phyloP scores from a whole-genome alignment of 139 green algal species.

The Chlorella vulgaris region DNA sequence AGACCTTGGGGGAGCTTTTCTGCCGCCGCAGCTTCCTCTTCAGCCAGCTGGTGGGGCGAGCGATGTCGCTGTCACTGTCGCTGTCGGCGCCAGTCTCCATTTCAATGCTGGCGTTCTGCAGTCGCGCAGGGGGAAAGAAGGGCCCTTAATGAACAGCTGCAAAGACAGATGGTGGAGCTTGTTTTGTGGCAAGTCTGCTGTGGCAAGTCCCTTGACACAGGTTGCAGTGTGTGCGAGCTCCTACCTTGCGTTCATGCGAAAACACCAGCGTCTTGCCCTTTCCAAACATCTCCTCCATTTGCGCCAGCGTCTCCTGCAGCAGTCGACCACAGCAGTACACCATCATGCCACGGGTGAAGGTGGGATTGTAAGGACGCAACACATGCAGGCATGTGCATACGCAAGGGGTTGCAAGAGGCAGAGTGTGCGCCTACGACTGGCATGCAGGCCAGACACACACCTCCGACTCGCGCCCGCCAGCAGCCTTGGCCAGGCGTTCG shows the following conservation, averaged over 20 bases:
- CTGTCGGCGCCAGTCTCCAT: neutral
- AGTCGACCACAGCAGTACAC: too few species aligned
- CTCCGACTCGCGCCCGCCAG: slow-evolving; percentile 12
- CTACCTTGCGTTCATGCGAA: neutral
- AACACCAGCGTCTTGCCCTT: neutral
- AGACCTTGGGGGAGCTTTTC: too few species aligned
- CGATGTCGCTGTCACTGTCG: too few species aligned
- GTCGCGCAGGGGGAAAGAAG: neutral
- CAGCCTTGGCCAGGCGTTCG: slow-evolving; percentile 17
- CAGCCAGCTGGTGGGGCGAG: too few species aligned
- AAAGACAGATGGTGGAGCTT: too few species aligned
- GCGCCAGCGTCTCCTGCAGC: neutral
- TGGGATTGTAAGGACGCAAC: neutral
- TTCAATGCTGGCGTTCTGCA: neutral
- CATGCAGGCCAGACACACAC: neutral
- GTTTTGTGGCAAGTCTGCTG: too few species aligned
- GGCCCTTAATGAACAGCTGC: too few species aligned
- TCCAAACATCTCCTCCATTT: neutral
- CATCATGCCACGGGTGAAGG: too few species aligned
- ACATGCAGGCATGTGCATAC: neutral
- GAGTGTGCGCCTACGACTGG: neutral
- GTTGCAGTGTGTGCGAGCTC: neutral
- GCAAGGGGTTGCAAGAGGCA: neutral
- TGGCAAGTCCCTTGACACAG: neutral
- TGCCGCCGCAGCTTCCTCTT: too few species aligned